Conservation (phyloP, 2,329 filamentous ascomycete species). For the Chaetoscypha palmicola region DNA sequence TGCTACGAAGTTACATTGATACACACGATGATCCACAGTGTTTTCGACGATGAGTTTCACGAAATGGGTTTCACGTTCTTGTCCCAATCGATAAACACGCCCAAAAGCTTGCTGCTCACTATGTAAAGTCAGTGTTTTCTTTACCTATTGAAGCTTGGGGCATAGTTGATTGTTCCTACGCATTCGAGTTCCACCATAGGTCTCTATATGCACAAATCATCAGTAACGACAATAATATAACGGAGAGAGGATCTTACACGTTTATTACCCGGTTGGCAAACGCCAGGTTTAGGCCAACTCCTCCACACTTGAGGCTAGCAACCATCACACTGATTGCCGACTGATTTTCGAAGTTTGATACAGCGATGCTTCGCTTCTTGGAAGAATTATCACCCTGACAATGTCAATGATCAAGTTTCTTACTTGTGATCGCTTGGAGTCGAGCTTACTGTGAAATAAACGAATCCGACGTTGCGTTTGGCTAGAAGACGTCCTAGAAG, state of each 20-base stretch:
- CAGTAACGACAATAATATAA: too few relatives aligned
- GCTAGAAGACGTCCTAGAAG: conserved; percentile 42
- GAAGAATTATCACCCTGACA: conserved; percentile 42
- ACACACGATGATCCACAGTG: neutral
- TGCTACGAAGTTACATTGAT: neutral
- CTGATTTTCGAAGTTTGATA: conserved; percentile 38
- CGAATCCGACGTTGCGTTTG: conserved; percentile 36
- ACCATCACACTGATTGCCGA: conserved; percentile 36
- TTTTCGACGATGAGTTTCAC: neutral
- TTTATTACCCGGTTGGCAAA: conserved; percentile 38
- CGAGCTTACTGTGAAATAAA: conserved; percentile 32
- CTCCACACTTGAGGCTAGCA: conserved; percentile 46
- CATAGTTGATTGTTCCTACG: too few relatives aligned
- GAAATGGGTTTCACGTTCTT: neutral
- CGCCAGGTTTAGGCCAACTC: conserved; percentile 45
- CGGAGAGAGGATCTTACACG: too few relatives aligned
- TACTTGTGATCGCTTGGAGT: too few relatives aligned
- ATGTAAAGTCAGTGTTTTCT: too few relatives aligned
- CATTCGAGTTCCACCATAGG: conserved; percentile 10
- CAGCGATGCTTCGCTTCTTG: conserved; percentile 35
- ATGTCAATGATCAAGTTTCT: too few relatives aligned
- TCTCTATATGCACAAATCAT: too few relatives aligned
- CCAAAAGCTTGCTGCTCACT: conserved; percentile 4
- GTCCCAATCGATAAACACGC: neutral
- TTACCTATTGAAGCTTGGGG: too few relatives aligned